Conservation (phyloP, 495 filamentous ascomycete genomes). For the Astrocystis sublimbata region DNA sequence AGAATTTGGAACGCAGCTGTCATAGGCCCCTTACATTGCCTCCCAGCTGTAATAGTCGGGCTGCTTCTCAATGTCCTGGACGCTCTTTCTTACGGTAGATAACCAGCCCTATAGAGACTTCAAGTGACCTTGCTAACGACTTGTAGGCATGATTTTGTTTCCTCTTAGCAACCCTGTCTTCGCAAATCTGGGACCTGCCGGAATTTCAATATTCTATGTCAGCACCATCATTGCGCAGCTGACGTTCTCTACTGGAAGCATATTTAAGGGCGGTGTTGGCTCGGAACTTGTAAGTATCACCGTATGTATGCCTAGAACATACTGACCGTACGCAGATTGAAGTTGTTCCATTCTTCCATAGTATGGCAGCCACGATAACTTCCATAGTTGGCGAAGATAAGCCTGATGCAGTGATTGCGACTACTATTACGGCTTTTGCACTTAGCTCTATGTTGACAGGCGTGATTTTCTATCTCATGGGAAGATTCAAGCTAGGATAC, state of each 20-base stretch:
- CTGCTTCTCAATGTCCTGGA: slow-evolving; percentile 90
- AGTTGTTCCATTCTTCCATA: slow-evolving; percentile 96
- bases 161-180: slow-evolving; percentile 86
- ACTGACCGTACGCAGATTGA: slow-evolving; percentile 63
- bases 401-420: slow-evolving; percentile 82
- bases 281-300: slow-evolving; percentile 79
- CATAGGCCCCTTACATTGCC: slow-evolving; percentile 63
- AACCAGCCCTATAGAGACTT: background rate
- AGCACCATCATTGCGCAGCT: slow-evolving; percentile 94
- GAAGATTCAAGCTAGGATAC: slow-evolving; percentile 78
- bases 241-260: slow-evolving; percentile 85
- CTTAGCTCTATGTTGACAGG: slow-evolving; percentile 91
- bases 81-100: slow-evolving; percentile 84
- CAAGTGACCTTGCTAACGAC: slow-evolving; percentile 15
- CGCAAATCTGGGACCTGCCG: slow-evolving; percentile 78
- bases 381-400: slow-evolving; percentile 74
- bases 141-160: slow-evolving; percentile 84
- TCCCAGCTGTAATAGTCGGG: slow-evolving; percentile 87
- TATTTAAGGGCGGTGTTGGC: slow-evolving; percentile 88
- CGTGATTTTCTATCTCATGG: slow-evolving; percentile 86
- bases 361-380: slow-evolving; percentile 91
- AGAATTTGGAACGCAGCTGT: slow-evolving; percentile 64
- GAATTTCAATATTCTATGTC: slow-evolving; percentile 98
- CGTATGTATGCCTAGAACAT: background rate
- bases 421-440: slow-evolving; percentile 86